Evolutionary conservation across 1,139 yeast species (phyloP), one percentile per base, ranked within the genome.

Genomic region (Taiozyma sp.): DNA sequence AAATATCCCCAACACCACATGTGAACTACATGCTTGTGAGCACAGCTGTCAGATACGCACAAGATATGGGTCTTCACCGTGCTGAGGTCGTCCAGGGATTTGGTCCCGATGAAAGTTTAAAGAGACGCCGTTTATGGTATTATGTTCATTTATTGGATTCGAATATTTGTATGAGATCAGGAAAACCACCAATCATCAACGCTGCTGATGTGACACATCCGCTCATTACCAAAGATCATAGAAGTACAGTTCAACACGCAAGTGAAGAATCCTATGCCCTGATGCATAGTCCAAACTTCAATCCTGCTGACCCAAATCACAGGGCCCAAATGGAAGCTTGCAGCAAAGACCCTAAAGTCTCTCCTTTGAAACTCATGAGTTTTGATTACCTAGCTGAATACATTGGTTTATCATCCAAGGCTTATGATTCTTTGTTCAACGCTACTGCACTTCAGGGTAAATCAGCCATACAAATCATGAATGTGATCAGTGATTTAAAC

Each of bases 31-130:
- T 75, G 38, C 60, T 84, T 12, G 63, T 75, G 0, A 68, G 84
- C 0, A 73, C 79, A 9, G 84, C 84, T 1, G 74, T 81, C 2
- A 70, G 89, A 51, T 76, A 73, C 57, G 87, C 89, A 0, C 83
- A 78, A 56, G 85, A 81, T 47, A 66, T 84, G 51, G 95, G 95
- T 0, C 68, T 87, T 27, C 87, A 87, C 61, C 68, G 89, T 36
- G 68, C 67, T 16, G 89, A 84, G 56, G 66, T 78, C 2, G 74
- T 75, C 48, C 58, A 60, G 8, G 72, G 74, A 0, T 58, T 80
- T 27, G 51, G 73, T 0, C 57, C 58, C 0, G 68, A 63, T 4
- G 84, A 80, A 44, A 70, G 70, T 8, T 57, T 63, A 6, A 64
- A 67, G 12, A 68, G 81, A 32, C 66, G 79, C 41, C 64, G 66